These are phyloP conservation scores for Acer negundo DNA, from an alignment of 345 rosid species.

Conservation along the genomic window DNA sequence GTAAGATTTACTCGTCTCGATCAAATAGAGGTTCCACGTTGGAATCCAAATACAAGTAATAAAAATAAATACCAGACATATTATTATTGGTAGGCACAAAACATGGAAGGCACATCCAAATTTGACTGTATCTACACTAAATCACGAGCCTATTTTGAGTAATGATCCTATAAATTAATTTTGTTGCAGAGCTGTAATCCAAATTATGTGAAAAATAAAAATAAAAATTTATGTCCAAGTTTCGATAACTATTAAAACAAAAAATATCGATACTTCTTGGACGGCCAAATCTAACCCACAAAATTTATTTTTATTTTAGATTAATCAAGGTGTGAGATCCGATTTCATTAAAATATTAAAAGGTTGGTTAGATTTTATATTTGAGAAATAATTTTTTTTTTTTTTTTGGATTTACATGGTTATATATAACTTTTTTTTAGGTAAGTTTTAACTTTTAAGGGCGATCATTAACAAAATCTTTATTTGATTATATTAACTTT, in stretches of 20 bases:
- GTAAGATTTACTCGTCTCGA: not conserved
- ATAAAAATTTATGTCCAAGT: not conserved
- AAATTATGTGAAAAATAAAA: too few species aligned
- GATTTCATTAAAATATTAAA: not conserved
- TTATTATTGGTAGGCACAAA: constrained; percentile 3
- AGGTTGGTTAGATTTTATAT: not conserved
- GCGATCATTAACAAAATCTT: too few species aligned
- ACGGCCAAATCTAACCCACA: not conserved
- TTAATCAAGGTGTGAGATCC: constrained; percentile 9
- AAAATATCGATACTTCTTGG: not conserved
- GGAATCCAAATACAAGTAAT: constrained; percentile 11
- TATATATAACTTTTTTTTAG: too few species aligned
- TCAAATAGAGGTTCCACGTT: constrained; percentile 19
- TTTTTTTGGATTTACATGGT: too few species aligned
- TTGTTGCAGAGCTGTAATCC: too few species aligned
- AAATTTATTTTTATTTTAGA: not conserved
- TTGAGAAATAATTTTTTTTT: too few species aligned
- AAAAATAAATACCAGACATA: not conserved
- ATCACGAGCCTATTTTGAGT: not conserved
- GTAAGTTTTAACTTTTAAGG: too few species aligned
- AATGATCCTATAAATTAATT: too few species aligned
- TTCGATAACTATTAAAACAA: not conserved
- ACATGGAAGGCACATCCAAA: constrained; percentile 15
- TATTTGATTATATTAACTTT: too few species aligned
- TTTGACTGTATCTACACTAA: constrained; percentile 15